Base-by-base conservation (phyloP, 2,329 filamentous ascomycete genomes). In the Basipetospora chlamydospora region DNA sequence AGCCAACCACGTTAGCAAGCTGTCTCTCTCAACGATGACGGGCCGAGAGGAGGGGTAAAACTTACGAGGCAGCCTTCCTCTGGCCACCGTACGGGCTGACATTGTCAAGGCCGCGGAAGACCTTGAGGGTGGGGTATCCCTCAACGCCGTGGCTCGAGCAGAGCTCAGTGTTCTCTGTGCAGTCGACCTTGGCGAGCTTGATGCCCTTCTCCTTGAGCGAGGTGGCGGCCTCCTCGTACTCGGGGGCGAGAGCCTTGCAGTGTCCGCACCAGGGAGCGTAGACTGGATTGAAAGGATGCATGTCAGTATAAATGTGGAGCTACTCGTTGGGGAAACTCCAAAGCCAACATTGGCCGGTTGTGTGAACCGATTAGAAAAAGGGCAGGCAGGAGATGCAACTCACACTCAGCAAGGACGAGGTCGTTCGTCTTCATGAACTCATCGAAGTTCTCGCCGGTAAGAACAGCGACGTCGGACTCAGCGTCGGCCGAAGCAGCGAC, bases 61-160 rank as follows among this genome's bases (percentile, higher is more conserved):
- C 71, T 62, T 61, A 77, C 73, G 68, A 70, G 60, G 74, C 77
- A 46, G 87, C 79, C 70, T 96, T 94, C 60, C 90, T 77, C 61
- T 85, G 80, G 55, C 90, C 90, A 50, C 70, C 68, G 66, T 98
- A 98, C 44, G 87, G 80, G 46, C 73, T 68, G 56, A 84, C 63
- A 57, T 80, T 84, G 9, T 95, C 84, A 29, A 65, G 61, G 49
- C 90, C 88, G 52, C 88, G 85, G 86, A 98, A 98, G 64, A 98
- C 76, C 78, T 96, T 98, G 56, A 98, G 76, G 47, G 90, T 98
- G 44, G 90, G 90, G 72, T 98, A 98, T 46, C 90, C 90, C 70
- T 96, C 86, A 29, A 98, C 87, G 44, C 84, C 87, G 52, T 82
- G 83, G 49, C 74, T 67, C 61, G 86, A 74, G 76, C 90, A 98